Percentiles rank a stretch among this genome's conserved stretches.
Conservation (phyloP, 768 basidiomycete species). For the Hygrophorus pudorinus region DNA sequence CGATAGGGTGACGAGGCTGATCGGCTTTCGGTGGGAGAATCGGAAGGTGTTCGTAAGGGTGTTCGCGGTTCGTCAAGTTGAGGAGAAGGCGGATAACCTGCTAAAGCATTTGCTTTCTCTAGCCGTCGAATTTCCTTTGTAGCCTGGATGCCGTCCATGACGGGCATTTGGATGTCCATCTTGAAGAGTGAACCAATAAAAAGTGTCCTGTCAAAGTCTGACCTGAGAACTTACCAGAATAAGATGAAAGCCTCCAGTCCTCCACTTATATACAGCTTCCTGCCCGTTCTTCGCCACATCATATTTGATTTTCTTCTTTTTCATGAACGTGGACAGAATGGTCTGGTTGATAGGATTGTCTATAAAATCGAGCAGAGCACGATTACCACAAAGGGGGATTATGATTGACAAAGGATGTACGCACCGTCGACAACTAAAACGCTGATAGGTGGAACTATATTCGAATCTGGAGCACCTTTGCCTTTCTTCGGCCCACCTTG, state of each 20-base stretch:
- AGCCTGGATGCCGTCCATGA: slow-evolving; percentile 97
- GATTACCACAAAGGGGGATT: background rate
- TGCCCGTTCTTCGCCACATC: slow-evolving; percentile 91
- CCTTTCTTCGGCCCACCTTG: slow-evolving; percentile 34
- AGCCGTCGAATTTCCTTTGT: slow-evolving; percentile 90
- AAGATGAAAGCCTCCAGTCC: slow-evolving; percentile 85
- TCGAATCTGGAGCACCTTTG: slow-evolving; percentile 45
- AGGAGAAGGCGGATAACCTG: slow-evolving; percentile 60
- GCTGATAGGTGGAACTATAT: slow-evolving; percentile 91
- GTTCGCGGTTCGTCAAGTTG: slow-evolving; percentile 37
- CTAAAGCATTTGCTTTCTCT: slow-evolving; percentile 57
- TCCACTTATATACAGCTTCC: slow-evolving; percentile 95
- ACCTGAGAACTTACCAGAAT: slow-evolving; percentile 61
- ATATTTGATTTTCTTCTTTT: slow-evolving; percentile 90
- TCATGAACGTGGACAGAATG: slow-evolving; percentile 95
- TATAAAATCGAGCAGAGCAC: slow-evolving; percentile 22
- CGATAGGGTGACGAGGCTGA: slow-evolving; percentile 59
- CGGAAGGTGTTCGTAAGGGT: slow-evolving; percentile 38
- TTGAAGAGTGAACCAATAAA: slow-evolving; percentile 21
- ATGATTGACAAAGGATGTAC: slow-evolving; percentile 21
- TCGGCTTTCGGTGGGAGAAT: slow-evolving; percentile 38
- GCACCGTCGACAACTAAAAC: slow-evolving; percentile 96
- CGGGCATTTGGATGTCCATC: slow-evolving; percentile 99
- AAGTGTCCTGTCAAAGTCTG: background rate
- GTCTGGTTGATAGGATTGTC: slow-evolving; percentile 99